A percentile compares a stretch with the other conserved stretches of the same genome.
phyloP scores from a whole-genome alignment of 352 stramenopile genomes.

The Globisporangium megalacanthum region DNA sequence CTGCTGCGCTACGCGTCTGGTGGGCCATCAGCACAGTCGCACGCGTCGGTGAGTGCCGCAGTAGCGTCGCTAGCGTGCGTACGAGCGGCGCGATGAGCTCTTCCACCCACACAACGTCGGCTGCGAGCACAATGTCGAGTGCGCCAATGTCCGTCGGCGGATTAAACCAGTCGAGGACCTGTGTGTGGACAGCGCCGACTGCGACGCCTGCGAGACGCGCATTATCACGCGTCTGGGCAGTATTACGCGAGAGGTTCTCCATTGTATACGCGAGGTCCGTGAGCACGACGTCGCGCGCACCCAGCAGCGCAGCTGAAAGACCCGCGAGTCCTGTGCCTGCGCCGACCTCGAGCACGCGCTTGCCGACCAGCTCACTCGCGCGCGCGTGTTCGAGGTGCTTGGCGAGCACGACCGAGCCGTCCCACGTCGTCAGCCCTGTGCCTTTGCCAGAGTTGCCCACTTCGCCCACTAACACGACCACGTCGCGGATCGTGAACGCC shows the following conservation, averaged over 20 bases:
- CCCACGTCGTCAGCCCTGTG: constrained; percentile 89
- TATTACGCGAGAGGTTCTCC: constrained; percentile 65
- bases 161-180: constrained; percentile 69
- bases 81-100: constrained; percentile 85
- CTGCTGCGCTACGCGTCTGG: constrained; percentile 57
- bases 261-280: constrained; percentile 88
- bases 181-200: constrained; percentile 15
- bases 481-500: constrained; percentile 52
- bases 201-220: constrained; percentile 7
- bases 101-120: constrained; percentile 90
- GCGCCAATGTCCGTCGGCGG: constrained; percentile 41
- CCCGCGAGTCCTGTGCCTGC: constrained; percentile 84
- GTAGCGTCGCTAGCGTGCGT: constrained; percentile 48
- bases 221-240: constrained; percentile 30
- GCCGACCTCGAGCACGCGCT: constrained; percentile 75
- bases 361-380: constrained; percentile 21
- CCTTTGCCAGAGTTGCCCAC: constrained; percentile 79
- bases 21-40: constrained; percentile 65
- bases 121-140: constrained; percentile 82
- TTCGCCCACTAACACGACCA: constrained; percentile 46
- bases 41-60: constrained; percentile 26
- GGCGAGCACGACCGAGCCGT: constrained; percentile 87
- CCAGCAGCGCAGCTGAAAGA: constrained; percentile 70
- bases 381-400: constrained; percentile 84
- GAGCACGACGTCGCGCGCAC: constrained; percentile 67